Evolutionary conservation across 495 filamentous ascomycete species (phyloP).

Genomic region (Chaetomium cochliodes): DNA sequence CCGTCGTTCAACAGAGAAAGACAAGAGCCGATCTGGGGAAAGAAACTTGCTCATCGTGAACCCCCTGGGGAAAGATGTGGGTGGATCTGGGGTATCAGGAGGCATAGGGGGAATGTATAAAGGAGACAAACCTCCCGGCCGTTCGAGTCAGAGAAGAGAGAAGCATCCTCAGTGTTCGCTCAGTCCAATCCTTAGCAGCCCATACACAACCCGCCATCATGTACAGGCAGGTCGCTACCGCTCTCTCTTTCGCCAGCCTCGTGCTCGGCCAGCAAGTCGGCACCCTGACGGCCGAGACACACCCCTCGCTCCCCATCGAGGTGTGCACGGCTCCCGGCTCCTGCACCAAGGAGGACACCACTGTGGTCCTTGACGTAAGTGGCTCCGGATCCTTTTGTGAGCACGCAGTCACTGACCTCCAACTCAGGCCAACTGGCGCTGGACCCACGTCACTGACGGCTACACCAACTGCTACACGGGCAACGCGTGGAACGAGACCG

Average conservation of each 20-base stretch:
- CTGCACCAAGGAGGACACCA: slow-evolving; percentile 52
- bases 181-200: not conserved
- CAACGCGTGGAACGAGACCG: slow-evolving; percentile 55
- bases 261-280: slow-evolving; percentile 53
- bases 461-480: slow-evolving; percentile 67
- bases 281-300: slow-evolving; percentile 50
- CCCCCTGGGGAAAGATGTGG: no score
- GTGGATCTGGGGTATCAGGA: no score
- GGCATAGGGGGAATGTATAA: not conserved
- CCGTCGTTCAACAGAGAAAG: slow-evolving; percentile 2
- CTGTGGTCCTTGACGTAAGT: slow-evolving; percentile 55
- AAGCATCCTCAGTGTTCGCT: slow-evolving; percentile 7
- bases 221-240: slow-evolving; percentile 27
- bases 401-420: not conserved
- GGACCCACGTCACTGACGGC: slow-evolving; percentile 55
- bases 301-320: slow-evolving; percentile 57
- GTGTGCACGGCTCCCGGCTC: slow-evolving; percentile 52
- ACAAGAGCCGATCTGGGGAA: not conserved
- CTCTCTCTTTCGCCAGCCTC: slow-evolving; percentile 38
- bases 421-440: slow-evolving; percentile 61
- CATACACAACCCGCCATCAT: slow-evolving; percentile 22
- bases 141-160: not conserved
- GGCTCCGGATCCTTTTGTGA: not conserved
- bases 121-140: not conserved
- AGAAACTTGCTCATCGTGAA: not conserved